Conservation (phyloP, 2,329 filamentous ascomycete genomes). For the Paecilomyces fulvus region DNA sequence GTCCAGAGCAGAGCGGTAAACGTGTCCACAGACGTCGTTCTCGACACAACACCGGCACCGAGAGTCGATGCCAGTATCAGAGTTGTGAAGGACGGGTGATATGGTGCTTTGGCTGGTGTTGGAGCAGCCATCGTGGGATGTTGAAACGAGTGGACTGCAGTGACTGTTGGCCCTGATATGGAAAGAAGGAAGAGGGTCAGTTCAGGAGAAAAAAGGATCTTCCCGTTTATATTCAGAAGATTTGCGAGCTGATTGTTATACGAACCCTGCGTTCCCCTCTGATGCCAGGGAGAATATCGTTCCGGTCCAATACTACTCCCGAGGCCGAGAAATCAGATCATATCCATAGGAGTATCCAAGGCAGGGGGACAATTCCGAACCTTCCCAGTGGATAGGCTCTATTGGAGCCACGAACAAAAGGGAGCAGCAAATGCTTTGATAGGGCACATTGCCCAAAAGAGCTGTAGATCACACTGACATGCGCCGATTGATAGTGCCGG, state of each 20-base stretch:
- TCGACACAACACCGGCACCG: slow-evolving; percentile 6
- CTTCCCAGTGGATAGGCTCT: background rate
- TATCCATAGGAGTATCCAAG: background rate
- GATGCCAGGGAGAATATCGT: background rate
- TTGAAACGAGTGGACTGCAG: background rate
- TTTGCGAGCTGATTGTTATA: background rate
- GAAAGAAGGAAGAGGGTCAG: background rate
- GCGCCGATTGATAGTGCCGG: background rate
- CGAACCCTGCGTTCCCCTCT: background rate
- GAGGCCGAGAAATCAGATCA: background rate
- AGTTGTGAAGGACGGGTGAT: slow-evolving; percentile 8
- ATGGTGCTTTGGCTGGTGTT: slow-evolving; percentile 2
- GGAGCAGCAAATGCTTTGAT: background rate
- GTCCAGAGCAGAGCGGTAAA: slow-evolving; percentile 4
- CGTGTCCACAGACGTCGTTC: slow-evolving; percentile 4
- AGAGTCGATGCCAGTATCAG: slow-evolving; percentile 8
- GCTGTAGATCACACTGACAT: background rate
- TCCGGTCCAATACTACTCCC: background rate
- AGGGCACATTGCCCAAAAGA: background rate
- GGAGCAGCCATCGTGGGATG: slow-evolving; percentile 3
- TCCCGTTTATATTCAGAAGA: background rate
- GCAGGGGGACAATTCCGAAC: background rate
- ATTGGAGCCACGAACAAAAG: background rate
- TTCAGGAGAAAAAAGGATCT: background rate
- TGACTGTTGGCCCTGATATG: background rate